A percentile compares a stretch with the other conserved stretches of the same genome.
These are phyloP conservation scores for Corylus avellana DNA, from an alignment of 306 rosid genomes.

Conservation along the genomic window DNA sequence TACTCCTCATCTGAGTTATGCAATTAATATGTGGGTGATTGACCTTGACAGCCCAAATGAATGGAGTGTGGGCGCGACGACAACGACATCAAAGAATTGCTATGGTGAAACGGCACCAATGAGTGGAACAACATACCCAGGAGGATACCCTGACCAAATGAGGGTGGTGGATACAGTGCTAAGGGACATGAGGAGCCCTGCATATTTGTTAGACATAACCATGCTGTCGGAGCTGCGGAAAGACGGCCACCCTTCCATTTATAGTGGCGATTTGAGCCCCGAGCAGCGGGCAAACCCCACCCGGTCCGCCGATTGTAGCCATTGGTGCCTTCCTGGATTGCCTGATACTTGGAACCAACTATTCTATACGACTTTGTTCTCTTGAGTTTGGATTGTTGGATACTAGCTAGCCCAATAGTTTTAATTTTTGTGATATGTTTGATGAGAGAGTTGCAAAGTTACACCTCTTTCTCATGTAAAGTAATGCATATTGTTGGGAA, in stretches of 20 bases:
- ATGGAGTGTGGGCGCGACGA: constrained; percentile 53
- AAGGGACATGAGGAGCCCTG: constrained; percentile 63
- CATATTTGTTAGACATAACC: constrained; percentile 76
- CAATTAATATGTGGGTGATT: not conserved
- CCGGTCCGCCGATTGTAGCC: constrained; percentile 86
- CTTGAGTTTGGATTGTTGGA: constrained; percentile 26
- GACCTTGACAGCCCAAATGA: constrained; percentile 63
- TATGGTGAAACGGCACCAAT: constrained; percentile 80
- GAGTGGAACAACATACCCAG: constrained; percentile 44
- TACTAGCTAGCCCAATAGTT: not conserved
- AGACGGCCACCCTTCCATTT: constrained; percentile 88
- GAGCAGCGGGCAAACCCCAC: constrained; percentile 72
- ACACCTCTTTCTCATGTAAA: constrained; percentile 37
- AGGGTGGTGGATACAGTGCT: constrained; percentile 71
- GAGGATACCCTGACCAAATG: constrained; percentile 69
- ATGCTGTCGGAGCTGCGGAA: constrained; percentile 75
- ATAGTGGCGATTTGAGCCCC: constrained; percentile 82
- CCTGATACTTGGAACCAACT: constrained; percentile 94
- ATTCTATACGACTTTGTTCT: constrained; percentile 64
- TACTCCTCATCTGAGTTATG: too few species aligned
- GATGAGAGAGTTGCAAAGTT: constrained; percentile 26
- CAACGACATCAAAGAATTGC: constrained; percentile 61
- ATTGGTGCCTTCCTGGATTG: constrained; percentile 96
- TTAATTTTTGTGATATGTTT: not conserved
- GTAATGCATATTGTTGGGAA: constrained; percentile 12